Percentiles rank a stretch among this genome's conserved stretches.
phyloP scores from a whole-genome alignment of 805 yeast genomes.

The Pichia paraexigua region DNA sequence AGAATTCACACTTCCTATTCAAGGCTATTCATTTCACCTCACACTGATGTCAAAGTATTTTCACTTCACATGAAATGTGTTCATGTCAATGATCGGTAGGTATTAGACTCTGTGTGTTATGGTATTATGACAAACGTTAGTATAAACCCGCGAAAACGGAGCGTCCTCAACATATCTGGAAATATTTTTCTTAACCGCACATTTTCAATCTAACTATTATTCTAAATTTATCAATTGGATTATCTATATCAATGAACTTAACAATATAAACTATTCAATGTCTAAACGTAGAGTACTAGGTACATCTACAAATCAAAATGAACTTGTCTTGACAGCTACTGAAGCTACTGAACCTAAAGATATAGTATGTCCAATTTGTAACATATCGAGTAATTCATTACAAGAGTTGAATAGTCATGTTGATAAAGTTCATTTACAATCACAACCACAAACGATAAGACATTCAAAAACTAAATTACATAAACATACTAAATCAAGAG shows the following conservation, averaged over 20 bases:
- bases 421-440: constrained; percentile 49
- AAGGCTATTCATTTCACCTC: too few species aligned
- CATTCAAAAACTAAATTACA: neutral
- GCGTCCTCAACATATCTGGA: too few species aligned
- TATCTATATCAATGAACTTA: too few species aligned
- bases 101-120: too few species aligned
- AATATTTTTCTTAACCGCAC: neutral
- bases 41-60: too few species aligned
- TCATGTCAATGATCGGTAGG: too few species aligned
- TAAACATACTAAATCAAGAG: neutral
- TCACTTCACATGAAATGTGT: too few species aligned
- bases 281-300: constrained; percentile 20
- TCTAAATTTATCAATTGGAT: too few species aligned
- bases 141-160: too few species aligned
- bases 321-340: too few species aligned
- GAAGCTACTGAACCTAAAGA: neutral
- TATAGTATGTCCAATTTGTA: constrained; percentile 61
- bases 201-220: neutral
- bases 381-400: constrained; percentile 46
- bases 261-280: constrained; percentile 6
- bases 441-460: neutral
- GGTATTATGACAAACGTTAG: too few species aligned
- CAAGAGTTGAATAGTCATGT: constrained; percentile 58
- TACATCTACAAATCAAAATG: neutral
- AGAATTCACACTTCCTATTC: too few species aligned